Base-by-base conservation (phyloP, 2,329 filamentous ascomycete genomes). In the Sphaerulina musiva region DNA sequence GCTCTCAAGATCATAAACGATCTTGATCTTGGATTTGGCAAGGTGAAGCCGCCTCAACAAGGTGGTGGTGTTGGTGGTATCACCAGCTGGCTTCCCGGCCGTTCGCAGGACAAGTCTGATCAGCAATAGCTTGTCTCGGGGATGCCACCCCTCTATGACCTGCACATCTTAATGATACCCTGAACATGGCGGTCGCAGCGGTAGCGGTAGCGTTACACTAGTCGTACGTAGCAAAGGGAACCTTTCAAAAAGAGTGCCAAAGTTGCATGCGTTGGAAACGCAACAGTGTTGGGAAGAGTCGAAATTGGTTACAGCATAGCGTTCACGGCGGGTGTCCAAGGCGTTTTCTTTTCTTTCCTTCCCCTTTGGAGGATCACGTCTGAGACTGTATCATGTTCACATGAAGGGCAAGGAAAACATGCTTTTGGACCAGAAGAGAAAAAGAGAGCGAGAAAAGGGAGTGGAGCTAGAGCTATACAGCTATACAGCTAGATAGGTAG, bases 1-100 rank as follows among this genome's bases (percentile, higher is more conserved):
- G 92, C 92, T 9, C 78, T 97, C 64, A 96, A 96, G 80, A 88
- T 96, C 65, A 92, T 97, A 64, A 81, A 96, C 46, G 92, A 97
- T 71, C 77, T 97, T 57, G 92, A 97, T 69, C 85, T 93, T 74
- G 87, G 95, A 69, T 96, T 97, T 76, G 92, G 92, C 58, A 82
- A 84, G 62, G 74, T 87, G 56, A 83, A 81, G 72, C 68, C 54
- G 34, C 61, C 58, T 5, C 57, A 59, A 38, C 56, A 57, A 9
- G 56, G 56, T 38, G 58, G 59, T 17, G 53, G 56, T 36, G 40
- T 56, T 14, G 42, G 11, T 9, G 40, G 40, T 2, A 17, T 17
- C 3, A 46, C 45, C 34, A 52, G 41, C 41, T 51, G 41, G 41
- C 29, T 51, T 34, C 41, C 48, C 17, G 48, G 48, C 17, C 48